Evolutionary conservation across 129 eudicot species (phyloP).

Genomic region (Flaveria brownii): DNA sequence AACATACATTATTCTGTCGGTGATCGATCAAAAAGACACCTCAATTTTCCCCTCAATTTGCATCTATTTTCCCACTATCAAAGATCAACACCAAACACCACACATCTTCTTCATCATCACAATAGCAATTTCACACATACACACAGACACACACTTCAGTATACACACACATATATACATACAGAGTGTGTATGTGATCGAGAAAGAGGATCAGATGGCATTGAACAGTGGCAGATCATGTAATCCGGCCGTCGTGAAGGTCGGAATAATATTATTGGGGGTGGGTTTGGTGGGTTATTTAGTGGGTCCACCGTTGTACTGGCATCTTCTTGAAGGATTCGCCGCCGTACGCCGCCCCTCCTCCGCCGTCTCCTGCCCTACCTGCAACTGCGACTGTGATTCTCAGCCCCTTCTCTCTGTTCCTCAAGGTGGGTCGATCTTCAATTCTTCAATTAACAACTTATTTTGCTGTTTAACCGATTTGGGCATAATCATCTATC

Average conservation of each 20-base stretch:
- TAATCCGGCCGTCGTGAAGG: slow-evolving; percentile 56
- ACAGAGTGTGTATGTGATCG: not conserved
- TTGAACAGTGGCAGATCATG: slow-evolving; percentile 45
- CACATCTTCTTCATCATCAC: not conserved
- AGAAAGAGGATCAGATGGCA: slow-evolving; percentile 42
- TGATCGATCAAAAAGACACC: not conserved
- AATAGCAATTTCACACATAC: not conserved
- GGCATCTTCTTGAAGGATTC: slow-evolving; percentile 83
- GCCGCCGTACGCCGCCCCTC: slow-evolving; percentile 66
- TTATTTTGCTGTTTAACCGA: not conserved
- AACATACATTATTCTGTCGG: slow-evolving; percentile 19
- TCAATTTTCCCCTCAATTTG: slow-evolving; percentile 6
- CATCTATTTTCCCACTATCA: slow-evolving; percentile 28
- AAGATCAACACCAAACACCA: not conserved
- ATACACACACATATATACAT: not conserved
- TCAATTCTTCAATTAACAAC: too few relatives aligned
- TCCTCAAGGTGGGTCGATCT: slow-evolving; percentile 50
- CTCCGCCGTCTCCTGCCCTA: slow-evolving; percentile 57
- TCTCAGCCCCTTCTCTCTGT: slow-evolving; percentile 67
- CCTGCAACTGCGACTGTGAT: slow-evolving; percentile 78
- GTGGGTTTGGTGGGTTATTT: slow-evolving; percentile 64
- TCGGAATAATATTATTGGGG: slow-evolving; percentile 54
- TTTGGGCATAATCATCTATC: not conserved
- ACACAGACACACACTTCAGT: too few relatives aligned
- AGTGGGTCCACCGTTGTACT: slow-evolving; percentile 83